These are phyloP conservation scores for Mycena venus DNA, from an alignment of 768 basidiomycete species.

Conservation along the genomic window DNA sequence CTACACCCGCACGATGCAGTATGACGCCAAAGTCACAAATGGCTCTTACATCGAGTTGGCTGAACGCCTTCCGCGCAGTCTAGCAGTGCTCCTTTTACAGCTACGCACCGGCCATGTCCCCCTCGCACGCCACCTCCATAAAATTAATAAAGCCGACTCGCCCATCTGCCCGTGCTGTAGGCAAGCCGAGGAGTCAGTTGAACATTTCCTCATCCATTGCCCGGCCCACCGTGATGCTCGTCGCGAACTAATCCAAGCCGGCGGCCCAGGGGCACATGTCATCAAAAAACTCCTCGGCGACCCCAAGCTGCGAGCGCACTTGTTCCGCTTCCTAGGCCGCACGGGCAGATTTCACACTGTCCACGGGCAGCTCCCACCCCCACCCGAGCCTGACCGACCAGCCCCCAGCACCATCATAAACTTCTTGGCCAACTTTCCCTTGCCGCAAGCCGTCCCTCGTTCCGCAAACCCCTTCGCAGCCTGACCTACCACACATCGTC, in stretches of 20 bases:
- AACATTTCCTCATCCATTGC: constrained; percentile 36
- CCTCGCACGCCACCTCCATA: constrained; percentile 43
- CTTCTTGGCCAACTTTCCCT: too few species aligned
- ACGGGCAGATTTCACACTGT: constrained; percentile 34
- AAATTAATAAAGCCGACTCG: constrained; percentile 29
- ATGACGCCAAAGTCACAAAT: neutral
- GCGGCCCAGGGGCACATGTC: neutral
- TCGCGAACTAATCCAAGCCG: neutral
- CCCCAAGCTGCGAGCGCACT: neutral
- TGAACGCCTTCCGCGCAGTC: too few species aligned
- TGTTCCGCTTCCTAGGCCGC: constrained; percentile 2
- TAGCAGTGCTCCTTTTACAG: constrained; percentile 43
- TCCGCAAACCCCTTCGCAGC: too few species aligned
- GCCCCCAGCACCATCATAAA: too few species aligned
- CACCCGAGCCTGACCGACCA: too few species aligned
- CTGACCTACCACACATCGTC: too few species aligned
- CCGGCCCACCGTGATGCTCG: too few species aligned
- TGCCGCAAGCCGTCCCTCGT: too few species aligned
- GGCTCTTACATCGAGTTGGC: too few species aligned
- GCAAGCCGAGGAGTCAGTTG: constrained; percentile 23
- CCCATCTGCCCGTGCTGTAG: constrained; percentile 32
- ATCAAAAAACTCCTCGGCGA: neutral
- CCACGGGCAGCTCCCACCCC: constrained; percentile 44
- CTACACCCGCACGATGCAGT: neutral
- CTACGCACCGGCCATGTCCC: constrained; percentile 47